A percentile compares a stretch with the other conserved stretches of the same genome.
phyloP scores from a whole-genome alignment of 805 yeast species.

The Yamadazyma takamatsuzukensis region DNA sequence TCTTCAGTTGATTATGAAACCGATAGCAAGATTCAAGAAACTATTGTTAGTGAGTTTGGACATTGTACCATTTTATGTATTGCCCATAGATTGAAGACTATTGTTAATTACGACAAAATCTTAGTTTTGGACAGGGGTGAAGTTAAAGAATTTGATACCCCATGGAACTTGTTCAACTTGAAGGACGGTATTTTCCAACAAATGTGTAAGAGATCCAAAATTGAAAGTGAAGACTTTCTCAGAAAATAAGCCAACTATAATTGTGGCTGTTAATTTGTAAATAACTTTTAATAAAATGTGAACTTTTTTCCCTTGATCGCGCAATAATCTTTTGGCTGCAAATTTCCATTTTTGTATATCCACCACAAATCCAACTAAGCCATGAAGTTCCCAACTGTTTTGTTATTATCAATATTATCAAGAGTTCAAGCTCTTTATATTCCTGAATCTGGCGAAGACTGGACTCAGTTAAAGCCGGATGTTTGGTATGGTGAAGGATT shows the following conservation, averaged over 20 bases:
- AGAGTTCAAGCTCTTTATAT: conserved; percentile 13
- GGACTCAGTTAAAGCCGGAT: conserved; percentile 35
- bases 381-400: not conserved
- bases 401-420: too few species aligned
- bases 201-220: conserved; percentile 60
- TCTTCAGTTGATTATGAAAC: conserved; percentile 83
- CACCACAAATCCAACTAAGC: not conserved
- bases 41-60: conserved; percentile 66
- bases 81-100: conserved; percentile 81
- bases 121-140: conserved; percentile 81
- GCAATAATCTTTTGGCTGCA: conserved; percentile 4
- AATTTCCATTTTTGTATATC: conserved; percentile 1
- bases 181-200: conserved; percentile 55
- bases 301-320: too few species aligned
- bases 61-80: conserved; percentile 79
- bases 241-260: not conserved
- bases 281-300: too few species aligned
- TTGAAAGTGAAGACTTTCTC: conserved; percentile 42
- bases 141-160: conserved; percentile 72
- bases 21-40: conserved; percentile 71
- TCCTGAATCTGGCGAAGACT: conserved; percentile 32
- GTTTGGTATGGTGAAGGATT: conserved; percentile 15
- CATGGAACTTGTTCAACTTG: conserved; percentile 57
- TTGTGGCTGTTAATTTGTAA: not conserved
- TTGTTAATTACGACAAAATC: conserved; percentile 70